phyloP scores from a whole-genome alignment of 768 basidiomycete genomes.

The Mycena maculata region DNA sequence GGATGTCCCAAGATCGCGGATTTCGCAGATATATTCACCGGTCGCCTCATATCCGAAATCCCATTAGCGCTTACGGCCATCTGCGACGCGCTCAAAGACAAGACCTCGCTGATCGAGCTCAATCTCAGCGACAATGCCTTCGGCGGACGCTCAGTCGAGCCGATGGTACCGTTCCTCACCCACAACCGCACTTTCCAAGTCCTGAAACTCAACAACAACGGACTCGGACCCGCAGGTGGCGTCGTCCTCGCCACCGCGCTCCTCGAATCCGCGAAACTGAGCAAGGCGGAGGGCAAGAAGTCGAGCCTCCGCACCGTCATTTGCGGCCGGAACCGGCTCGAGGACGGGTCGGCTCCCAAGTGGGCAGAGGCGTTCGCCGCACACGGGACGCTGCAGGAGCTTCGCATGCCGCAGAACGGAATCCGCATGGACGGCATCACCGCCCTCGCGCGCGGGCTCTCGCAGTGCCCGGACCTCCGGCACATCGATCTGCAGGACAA shows the following conservation, averaged over 20 bases:
- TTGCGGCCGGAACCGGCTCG: conserved; percentile 96
- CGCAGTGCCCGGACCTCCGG: conserved; percentile 72
- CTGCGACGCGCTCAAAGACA: conserved; percentile 86
- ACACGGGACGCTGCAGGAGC: conserved; percentile 83
- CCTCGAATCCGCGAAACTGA: conserved; percentile 76
- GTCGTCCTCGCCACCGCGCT: conserved; percentile 87
- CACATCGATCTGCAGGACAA: conserved; percentile 95
- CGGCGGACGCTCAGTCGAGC: conserved; percentile 93
- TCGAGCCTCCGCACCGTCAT: conserved; percentile 85
- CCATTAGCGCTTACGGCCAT: conserved; percentile 89
- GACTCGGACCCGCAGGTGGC: conserved; percentile 92
- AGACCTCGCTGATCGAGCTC: conserved; percentile 85
- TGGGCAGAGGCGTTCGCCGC: conserved; percentile 93
- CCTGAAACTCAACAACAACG: conserved; percentile 96
- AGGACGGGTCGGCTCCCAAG: conserved; percentile 84
- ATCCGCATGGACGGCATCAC: conserved; percentile 93
- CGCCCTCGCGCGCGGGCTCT: conserved; percentile 79
- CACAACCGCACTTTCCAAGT: conserved; percentile 85
- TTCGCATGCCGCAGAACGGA: conserved; percentile 97
- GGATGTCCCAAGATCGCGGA: conserved; percentile 78
- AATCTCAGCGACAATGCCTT: conserved; percentile 97
- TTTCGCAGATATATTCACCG: conserved; percentile 98
- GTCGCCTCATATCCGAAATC: conserved; percentile 95
- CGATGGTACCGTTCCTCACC: conserved; percentile 90
- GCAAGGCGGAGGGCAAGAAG: conserved; percentile 70